Evolutionary conservation across 257 asterid genomes (phyloP).

Genomic region (Avicennia marina): DNA sequence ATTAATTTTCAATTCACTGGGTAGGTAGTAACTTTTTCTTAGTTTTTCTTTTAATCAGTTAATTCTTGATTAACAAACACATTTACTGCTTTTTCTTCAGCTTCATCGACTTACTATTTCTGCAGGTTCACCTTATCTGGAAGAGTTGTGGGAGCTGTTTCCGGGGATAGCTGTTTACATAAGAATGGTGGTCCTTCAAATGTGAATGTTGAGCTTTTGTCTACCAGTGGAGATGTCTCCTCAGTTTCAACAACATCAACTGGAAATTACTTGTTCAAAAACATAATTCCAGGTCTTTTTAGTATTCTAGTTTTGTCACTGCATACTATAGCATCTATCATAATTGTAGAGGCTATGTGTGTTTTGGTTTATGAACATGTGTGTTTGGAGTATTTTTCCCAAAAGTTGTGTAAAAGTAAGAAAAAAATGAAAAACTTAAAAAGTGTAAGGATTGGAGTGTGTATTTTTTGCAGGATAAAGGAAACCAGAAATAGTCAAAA

Average conservation of each 20-base stretch:
- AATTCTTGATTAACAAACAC: conserved; percentile 6
- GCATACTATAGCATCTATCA: too few relatives aligned
- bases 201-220: conserved; percentile 71
- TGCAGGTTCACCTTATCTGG: conserved; percentile 79
- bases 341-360: too few relatives aligned
- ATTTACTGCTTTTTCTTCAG: conserved; percentile 11
- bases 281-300: conserved; percentile 68
- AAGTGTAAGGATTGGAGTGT: too few relatives aligned
- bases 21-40: conserved; percentile 29
- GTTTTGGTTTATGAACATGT: too few relatives aligned
- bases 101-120: conserved; percentile 25
- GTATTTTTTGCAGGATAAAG: too few relatives aligned
- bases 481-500: too few relatives aligned
- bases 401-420: too few relatives aligned
- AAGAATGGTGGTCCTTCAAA: conserved; percentile 79
- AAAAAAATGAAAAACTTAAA: too few relatives aligned
- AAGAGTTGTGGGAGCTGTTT: conserved; percentile 75
- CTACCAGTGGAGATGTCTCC: conserved; percentile 63
- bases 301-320: conserved; percentile 19
- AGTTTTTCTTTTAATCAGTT: conserved; percentile 11
- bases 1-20: conserved; percentile 90
- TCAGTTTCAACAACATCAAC: conserved; percentile 64
- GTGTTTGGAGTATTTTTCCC: too few relatives aligned
- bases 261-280: conserved; percentile 70
- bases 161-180: conserved; percentile 67